Conservation (phyloP, 495 filamentous ascomycete genomes). For the Poronia punctata region DNA sequence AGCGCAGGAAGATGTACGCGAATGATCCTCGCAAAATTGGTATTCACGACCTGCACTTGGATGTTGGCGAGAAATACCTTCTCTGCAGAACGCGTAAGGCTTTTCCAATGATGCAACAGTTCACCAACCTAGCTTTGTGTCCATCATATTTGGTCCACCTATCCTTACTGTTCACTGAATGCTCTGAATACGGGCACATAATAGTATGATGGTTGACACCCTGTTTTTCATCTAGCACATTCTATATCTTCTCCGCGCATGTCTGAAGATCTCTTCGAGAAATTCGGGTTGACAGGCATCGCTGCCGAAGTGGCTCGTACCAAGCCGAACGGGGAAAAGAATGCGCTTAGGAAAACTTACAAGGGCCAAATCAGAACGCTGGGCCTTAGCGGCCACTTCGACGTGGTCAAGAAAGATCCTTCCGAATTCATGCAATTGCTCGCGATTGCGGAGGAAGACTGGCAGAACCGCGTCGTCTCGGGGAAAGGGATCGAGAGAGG, state of each 20-base stretch:
- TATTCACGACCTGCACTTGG: constrained; percentile 49
- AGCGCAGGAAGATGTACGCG: constrained; percentile 50
- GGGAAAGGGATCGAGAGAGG: constrained; percentile 53
- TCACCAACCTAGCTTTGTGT: constrained; percentile 11
- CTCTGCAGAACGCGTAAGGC: constrained; percentile 56
- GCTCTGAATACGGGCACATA: constrained; percentile 14
- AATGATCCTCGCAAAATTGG: constrained; percentile 42
- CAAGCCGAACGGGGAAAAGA: constrained; percentile 49
- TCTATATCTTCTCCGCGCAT: constrained; percentile 29
- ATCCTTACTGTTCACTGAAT: constrained; percentile 6
- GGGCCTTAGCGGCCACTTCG: constrained; percentile 47
- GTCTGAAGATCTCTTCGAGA: constrained; percentile 46
- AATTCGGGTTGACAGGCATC: constrained; percentile 41
- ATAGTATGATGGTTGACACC: constrained; percentile 41
- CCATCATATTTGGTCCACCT: constrained; percentile 6
- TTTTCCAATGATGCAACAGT: constrained; percentile 33
- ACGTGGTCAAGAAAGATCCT: constrained; percentile 41
- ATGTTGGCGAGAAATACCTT: constrained; percentile 53
- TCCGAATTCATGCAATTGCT: constrained; percentile 39
- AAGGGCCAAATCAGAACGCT: constrained; percentile 51
- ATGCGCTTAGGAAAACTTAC: constrained; percentile 51
- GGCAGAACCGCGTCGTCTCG: constrained; percentile 40
- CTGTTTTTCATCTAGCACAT: constrained; percentile 41
- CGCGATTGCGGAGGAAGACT: constrained; percentile 47
- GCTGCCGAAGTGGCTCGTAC: constrained; percentile 47